Conservation (phyloP, 2,329 filamentous ascomycete species). For the Curvularia lunata region DNA sequence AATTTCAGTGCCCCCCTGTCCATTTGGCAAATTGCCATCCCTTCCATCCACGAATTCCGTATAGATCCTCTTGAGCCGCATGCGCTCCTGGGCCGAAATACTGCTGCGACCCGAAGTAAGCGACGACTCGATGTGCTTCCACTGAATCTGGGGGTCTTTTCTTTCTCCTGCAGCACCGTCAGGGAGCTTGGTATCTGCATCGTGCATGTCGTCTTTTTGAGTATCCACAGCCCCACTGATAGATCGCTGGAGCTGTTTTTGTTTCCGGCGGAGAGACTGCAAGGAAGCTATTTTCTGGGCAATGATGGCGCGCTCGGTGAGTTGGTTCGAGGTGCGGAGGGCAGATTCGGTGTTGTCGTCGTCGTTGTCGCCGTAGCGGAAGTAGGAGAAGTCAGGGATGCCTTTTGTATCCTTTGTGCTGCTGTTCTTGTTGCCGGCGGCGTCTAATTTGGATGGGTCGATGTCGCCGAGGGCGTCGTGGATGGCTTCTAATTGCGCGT, state of each 20-base stretch:
- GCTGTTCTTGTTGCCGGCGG: slow-evolving; percentile 38
- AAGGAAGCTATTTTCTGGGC: slow-evolving; percentile 82
- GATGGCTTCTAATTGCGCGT: slow-evolving; percentile 95
- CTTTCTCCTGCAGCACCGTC: slow-evolving; percentile 49
- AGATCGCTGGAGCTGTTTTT: slow-evolving; percentile 56
- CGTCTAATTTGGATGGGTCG: slow-evolving; percentile 37
- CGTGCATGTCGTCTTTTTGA: slow-evolving; percentile 22
- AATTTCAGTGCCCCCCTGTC: slow-evolving; percentile 89
- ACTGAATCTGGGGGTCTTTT: slow-evolving; percentile 79
- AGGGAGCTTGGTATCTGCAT: slow-evolving; percentile 11
- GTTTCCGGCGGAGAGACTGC: slow-evolving; percentile 71
- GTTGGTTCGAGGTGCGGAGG: slow-evolving; percentile 56
- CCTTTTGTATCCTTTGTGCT: slow-evolving; percentile 29
- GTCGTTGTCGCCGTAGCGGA: slow-evolving; percentile 72
- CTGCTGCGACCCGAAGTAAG: slow-evolving; percentile 79
- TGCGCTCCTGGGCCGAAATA: slow-evolving; percentile 79
- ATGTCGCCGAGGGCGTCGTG: slow-evolving; percentile 82
- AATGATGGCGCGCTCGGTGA: slow-evolving; percentile 81
- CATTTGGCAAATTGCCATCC: slow-evolving; percentile 94
- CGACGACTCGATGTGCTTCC: slow-evolving; percentile 81
- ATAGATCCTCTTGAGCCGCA: slow-evolving; percentile 80
- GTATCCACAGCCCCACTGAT: slow-evolving; percentile 5
- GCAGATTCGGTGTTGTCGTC: slow-evolving; percentile 37
- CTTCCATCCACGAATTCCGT: slow-evolving; percentile 89
- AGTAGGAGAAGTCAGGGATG: slow-evolving; percentile 62